A percentile compares a stretch with the other conserved stretches of the same genome.
Evolutionary conservation across 495 filamentous ascomycete species (phyloP).

Genomic region (Talaromyces stipitatus): DNA sequence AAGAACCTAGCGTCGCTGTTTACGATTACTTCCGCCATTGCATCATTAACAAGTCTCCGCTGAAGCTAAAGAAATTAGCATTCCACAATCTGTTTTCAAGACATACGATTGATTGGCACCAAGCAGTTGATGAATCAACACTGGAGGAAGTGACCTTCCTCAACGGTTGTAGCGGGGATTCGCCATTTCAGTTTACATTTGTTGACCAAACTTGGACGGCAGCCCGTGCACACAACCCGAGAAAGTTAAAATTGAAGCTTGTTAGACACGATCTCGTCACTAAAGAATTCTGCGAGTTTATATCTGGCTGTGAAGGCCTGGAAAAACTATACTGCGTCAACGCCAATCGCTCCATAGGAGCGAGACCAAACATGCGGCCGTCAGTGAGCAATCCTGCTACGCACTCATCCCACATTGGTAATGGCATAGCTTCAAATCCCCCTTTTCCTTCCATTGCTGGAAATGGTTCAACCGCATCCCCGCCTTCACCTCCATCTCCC

Average conservation of each 20-base stretch:
- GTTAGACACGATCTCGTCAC: slow-evolving; percentile 35
- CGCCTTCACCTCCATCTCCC: slow-evolving; percentile 16
- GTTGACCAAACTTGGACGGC: slow-evolving; percentile 45
- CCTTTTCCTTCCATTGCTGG: neutral
- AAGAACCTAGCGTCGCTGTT: slow-evolving; percentile 48
- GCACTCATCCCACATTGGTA: slow-evolving; percentile 13
- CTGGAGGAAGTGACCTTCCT: slow-evolving; percentile 48
- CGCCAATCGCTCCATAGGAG: slow-evolving; percentile 11
- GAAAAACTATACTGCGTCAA: slow-evolving; percentile 42
- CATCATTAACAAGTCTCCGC: slow-evolving; percentile 30
- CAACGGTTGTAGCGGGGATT: slow-evolving; percentile 28
- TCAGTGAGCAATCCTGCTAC: slow-evolving; percentile 14
- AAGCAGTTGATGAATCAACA: slow-evolving; percentile 28
- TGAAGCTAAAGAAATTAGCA: slow-evolving; percentile 40
- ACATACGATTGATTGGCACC: slow-evolving; percentile 35
- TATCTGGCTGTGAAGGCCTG: slow-evolving; percentile 28
- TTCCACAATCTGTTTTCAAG: slow-evolving; percentile 52
- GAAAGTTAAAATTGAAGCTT: slow-evolving; percentile 33
- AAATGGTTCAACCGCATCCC: neutral
- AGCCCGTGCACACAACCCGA: slow-evolving; percentile 15
- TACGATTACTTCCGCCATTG: slow-evolving; percentile 51
- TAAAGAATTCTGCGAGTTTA: slow-evolving; percentile 32
- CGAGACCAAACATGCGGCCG: neutral
- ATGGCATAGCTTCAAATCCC: slow-evolving; percentile 12
- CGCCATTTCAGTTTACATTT: slow-evolving; percentile 41